Evolutionary conservation across 768 basidiomycete genomes (phyloP).

Genomic region (Boletellus emodensis): DNA sequence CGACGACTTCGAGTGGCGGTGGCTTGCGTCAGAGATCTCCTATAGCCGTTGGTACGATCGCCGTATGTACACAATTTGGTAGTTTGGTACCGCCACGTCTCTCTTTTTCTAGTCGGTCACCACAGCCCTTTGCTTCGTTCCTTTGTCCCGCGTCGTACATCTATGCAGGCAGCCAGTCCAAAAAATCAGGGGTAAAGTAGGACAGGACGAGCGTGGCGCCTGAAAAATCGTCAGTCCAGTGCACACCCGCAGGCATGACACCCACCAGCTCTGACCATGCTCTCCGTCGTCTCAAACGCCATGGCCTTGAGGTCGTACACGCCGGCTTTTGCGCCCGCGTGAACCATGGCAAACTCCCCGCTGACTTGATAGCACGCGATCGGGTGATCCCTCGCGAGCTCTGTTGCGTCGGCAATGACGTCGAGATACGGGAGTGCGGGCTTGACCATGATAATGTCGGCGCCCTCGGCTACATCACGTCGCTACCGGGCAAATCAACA

Average conservation of each 20-base stretch:
- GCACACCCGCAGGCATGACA: constrained; percentile 2
- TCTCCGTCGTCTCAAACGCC: constrained; percentile 91
- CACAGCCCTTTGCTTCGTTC: background rate
- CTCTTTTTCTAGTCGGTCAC: background rate
- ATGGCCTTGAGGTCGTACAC: constrained; percentile 90
- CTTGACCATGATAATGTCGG: constrained; percentile 99
- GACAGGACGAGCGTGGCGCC: constrained; percentile 87
- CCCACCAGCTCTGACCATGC: constrained; percentile 89
- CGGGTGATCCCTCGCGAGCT: constrained; percentile 80
- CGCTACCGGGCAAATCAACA: constrained; percentile 42
- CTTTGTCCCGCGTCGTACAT: background rate
- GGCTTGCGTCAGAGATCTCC: background rate
- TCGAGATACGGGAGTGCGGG: constrained; percentile 95
- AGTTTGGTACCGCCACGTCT: no score
- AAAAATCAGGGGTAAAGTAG: constrained; percentile 96
- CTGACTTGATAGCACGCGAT: constrained; percentile 98
- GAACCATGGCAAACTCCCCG: constrained; percentile 97
- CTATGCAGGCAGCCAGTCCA: constrained; percentile 69
- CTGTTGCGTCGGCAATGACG: constrained; percentile 83
- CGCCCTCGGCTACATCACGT: constrained; percentile 87
- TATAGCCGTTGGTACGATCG: background rate
- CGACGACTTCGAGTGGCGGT: background rate
- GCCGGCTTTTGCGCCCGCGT: constrained; percentile 88
- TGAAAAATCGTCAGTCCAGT: constrained; percentile 29
- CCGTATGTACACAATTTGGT: background rate